phyloP scores from a whole-genome alignment of 257 asterid genomes.

The Marsdenia floribunda region DNA sequence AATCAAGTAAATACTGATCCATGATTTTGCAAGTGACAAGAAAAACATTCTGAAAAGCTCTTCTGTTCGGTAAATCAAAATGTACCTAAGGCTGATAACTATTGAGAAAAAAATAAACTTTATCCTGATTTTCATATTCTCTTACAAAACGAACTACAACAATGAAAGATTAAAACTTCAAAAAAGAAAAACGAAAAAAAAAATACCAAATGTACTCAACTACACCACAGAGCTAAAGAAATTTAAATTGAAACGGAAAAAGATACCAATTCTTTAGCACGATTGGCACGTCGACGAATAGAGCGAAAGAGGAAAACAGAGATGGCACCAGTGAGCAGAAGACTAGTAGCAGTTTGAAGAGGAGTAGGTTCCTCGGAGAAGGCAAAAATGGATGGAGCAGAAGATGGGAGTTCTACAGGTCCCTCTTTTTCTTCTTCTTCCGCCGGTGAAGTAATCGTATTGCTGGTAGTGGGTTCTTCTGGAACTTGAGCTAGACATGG shows the following conservation, averaged over 20 bases:
- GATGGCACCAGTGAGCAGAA: conserved; percentile 86
- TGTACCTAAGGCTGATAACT: not conserved
- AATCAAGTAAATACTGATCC: not conserved
- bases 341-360: conserved; percentile 78
- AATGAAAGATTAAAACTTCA: not conserved
- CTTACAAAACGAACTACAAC: not conserved
- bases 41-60: not conserved
- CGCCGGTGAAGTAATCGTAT: conserved; percentile 2
- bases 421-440: conserved; percentile 37
- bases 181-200: too few species aligned
- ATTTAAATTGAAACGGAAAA: not conserved
- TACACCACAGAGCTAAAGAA: not conserved
- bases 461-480: conserved; percentile 15
- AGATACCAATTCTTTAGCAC: conserved; percentile 63
- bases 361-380: conserved; percentile 48
- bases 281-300: conserved; percentile 84
- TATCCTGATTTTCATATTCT: not conserved
- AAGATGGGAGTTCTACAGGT: conserved; percentile 62
- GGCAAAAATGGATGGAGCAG: conserved; percentile 40
- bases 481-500: conserved; percentile 25
- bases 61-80: not conserved
- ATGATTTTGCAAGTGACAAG: not conserved
- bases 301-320: conserved; percentile 76
- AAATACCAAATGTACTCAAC: not conserved
- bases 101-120: not conserved